These are phyloP conservation scores for Jasminum sambac DNA, from an alignment of 257 asterid genomes.

Conservation along the genomic window DNA sequence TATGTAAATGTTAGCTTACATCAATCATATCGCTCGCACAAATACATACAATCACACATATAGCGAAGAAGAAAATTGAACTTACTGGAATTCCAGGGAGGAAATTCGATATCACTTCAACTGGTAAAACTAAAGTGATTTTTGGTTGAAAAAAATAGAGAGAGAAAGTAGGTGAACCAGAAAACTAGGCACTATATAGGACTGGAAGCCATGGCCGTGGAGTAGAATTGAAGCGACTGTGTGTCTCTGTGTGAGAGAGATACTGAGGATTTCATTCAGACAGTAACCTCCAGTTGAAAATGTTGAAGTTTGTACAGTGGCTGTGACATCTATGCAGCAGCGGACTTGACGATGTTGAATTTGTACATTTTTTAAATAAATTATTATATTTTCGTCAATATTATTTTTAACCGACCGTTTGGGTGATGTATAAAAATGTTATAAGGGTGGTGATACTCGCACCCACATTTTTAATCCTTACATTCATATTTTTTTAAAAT, in stretches of 20 bases:
- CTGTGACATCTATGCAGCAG: constrained; percentile 31
- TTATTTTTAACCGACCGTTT: too few relatives aligned
- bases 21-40: background rate
- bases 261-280: background rate
- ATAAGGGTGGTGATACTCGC: too few relatives aligned
- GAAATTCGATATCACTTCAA: constrained; percentile 19
- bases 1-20: constrained; percentile 10
- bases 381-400: too few relatives aligned
- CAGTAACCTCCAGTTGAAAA: constrained; percentile 19
- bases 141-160: constrained; percentile 5
- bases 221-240: constrained; percentile 46
- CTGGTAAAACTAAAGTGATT: constrained; percentile 17
- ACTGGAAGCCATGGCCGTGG: constrained; percentile 13
- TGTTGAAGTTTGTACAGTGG: background rate
- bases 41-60: background rate
- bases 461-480: too few relatives aligned
- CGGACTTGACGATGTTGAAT: background rate
- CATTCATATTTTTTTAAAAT: too few relatives aligned
- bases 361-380: too few relatives aligned
- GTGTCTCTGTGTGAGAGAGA: constrained; percentile 12
- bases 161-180: constrained; percentile 31
- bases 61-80: background rate
- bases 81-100: constrained; percentile 29
- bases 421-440: too few relatives aligned
- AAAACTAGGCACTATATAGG: constrained; percentile 21